Base-by-base conservation (phyloP, 257 asterid species). In the Capsicum rhomboideum region DNA sequence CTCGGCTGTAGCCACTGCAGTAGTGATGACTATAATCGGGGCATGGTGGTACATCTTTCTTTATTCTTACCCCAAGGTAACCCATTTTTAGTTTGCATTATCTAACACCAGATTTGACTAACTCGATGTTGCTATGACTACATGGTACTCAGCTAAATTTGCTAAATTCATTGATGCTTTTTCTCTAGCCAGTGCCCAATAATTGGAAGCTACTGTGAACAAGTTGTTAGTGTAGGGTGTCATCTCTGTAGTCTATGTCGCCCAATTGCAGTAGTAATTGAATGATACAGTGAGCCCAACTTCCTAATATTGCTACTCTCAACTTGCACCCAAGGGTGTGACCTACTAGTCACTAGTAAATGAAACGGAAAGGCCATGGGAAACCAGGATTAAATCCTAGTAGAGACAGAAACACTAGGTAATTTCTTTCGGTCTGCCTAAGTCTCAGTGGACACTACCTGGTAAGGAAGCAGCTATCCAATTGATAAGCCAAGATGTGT, bases 21-120 rank as follows among this genome's bases (percentile, higher is more conserved):
- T 87, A 10, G 98, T 83, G 52, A 75, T 90, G 14, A 67, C 89
- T 44, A 63, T 93, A 46, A 87, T 93, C 68, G 84, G 88, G 49
- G 85, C 91, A 44, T 96, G 99, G 99, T 96, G 99, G 98, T 94
- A 92, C 90, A 88, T 90, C 84, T 96, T 96, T 82, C 97, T 96
- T 55, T 92, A 90, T 89, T 90, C 97, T 44, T 96, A 94, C 81
- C 99, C 99, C 17, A 93, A 96, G 98, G 98, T 96, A 91, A 7
- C 17, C n/a, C 83, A 29, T 63, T 20, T 14, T 63, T 49, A 28
- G 4, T 26, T 28, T 80, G 46, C 12, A 26, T 49, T 58, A 37
- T 50, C 80, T 82, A 50, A 17, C 55, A 28, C 23, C 17, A 28
- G 14, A 55, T 74, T 42, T 59, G 40, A 54, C 46, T 31, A 29